Evolutionary conservation across 116 monocot species (phyloP).

Genomic region (Zostera marina): DNA sequence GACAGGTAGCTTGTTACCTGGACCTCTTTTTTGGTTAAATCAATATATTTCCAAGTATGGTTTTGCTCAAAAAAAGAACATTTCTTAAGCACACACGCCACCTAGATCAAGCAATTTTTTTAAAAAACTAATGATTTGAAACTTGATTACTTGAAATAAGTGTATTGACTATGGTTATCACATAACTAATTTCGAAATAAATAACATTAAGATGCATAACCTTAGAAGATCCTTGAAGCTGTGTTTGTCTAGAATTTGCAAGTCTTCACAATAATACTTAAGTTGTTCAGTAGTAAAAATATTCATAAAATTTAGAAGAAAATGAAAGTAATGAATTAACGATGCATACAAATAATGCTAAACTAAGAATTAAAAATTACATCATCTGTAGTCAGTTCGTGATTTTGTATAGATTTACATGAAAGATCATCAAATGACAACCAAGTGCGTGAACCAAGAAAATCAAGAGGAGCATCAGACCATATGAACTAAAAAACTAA

Average conservation of each 20-base stretch:
- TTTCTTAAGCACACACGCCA: constrained; percentile 81
- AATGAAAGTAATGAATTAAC: not conserved
- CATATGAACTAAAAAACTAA: constrained; percentile 73
- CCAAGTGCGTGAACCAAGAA: constrained; percentile 64
- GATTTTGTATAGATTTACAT: constrained; percentile 43
- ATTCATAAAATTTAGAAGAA: not conserved
- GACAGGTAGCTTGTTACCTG: too few relatives aligned
- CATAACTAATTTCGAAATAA: not conserved
- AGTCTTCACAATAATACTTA: constrained; percentile 65
- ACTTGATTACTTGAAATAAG: not conserved
- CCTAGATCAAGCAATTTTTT: constrained; percentile 16
- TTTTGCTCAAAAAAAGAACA: too few relatives aligned
- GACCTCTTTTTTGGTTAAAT: too few relatives aligned
- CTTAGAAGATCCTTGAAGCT: constrained; percentile 88
- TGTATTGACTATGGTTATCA: not conserved
- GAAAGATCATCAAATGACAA: constrained; percentile 76
- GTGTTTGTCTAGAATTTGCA: constrained; percentile 71
- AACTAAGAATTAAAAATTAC: constrained; percentile 18
- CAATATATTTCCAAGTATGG: too few relatives aligned
- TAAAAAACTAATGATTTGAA: not conserved
- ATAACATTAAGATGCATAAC: constrained; percentile 18
- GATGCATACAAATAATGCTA: not conserved
- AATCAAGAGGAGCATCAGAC: constrained; percentile 74
- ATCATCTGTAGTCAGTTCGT: constrained; percentile 81
- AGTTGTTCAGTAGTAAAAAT: constrained; percentile 22